Evolutionary conservation across 2,329 filamentous ascomycete genomes (phyloP), one percentile per base, ranked within the genome.

Genomic region (Pestalotiopsis sp.): DNA sequence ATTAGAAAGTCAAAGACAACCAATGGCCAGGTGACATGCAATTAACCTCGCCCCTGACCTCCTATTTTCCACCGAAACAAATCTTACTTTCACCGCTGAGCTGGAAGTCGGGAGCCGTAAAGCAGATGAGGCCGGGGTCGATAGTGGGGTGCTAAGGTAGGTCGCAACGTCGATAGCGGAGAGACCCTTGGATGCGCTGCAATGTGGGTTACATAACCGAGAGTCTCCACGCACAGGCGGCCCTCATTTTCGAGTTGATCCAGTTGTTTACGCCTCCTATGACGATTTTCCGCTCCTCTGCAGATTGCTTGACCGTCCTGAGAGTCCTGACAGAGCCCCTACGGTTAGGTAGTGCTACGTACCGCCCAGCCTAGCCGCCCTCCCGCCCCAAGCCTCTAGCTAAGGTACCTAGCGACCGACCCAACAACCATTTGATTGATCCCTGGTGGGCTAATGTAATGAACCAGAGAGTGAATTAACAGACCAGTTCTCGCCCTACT

Each of bases 251-350:
- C 27, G 56, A 59, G 49, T 65, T 57, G 59, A 67, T 39, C 38
- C 57, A 59, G 23, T 59, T 59, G 59, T 39, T 62, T 27, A 2
- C 31, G 36, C 38, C 49, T 39, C 38, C 65, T 45, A 67, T 49
- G 57, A 67, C 20, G 56, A 31, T 45, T 59, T 45, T 59, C 65
- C 65, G 60, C 65, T 67, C 59, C 65, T 67, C 36, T 59, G 38
- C 58, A 41, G 65, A 41, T 52, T 52, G 45, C 17, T 52, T 52
- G 45, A 52, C 45, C 17, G 45, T 57, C n/a, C 17, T n/a, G 23
- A 23, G 23, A 23, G 23, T 60, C 27, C 58, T 27, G 20, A 27
- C 58, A 9, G 31, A 36, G 31, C 31, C 31, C 31, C 31, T 60
- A 60, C 25, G 20, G 23, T 23, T 23, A 23, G 23, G 17, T 52